These are phyloP conservation scores for Paraphoma chrysanthemicola DNA, from an alignment of 2,329 filamentous ascomycete genomes.

Conservation along the genomic window DNA sequence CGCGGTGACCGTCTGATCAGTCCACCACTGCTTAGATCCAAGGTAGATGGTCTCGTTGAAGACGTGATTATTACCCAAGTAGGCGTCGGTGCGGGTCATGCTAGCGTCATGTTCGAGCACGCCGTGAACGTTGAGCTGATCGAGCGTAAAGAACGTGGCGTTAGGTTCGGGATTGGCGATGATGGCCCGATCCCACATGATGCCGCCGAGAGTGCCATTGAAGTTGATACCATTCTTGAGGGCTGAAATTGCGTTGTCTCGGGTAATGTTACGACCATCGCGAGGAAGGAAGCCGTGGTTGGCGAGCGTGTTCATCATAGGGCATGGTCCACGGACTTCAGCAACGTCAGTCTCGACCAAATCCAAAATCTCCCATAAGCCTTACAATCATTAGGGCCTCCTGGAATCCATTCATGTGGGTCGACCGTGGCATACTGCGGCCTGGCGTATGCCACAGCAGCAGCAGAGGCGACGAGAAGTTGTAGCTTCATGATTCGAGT, in stretches of 20 bases:
- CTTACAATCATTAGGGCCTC: slow-evolving; percentile 22
- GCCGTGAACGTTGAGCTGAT: slow-evolving; percentile 57
- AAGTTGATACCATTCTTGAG: slow-evolving; percentile 55
- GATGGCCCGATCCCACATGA: slow-evolving; percentile 56
- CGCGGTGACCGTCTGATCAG: slow-evolving; percentile 43
- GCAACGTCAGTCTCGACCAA: not conserved
- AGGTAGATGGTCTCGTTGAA: slow-evolving; percentile 63
- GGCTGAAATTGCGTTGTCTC: slow-evolving; percentile 47
- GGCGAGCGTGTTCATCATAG: slow-evolving; percentile 44
- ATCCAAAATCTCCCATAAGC: too few relatives aligned
- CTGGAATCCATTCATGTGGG: slow-evolving; percentile 25
- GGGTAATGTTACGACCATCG: slow-evolving; percentile 43
- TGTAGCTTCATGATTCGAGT: not conserved
- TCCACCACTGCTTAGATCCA: slow-evolving; percentile 56
- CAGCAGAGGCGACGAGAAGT: not conserved
- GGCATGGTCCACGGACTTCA: slow-evolving; percentile 39
- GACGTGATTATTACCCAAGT: slow-evolving; percentile 58
- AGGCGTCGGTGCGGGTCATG: slow-evolving; percentile 57
- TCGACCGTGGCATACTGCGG: slow-evolving; percentile 11
- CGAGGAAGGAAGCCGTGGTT: slow-evolving; percentile 45
- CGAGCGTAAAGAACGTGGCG: slow-evolving; percentile 38
- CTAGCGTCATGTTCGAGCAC: slow-evolving; percentile 60
- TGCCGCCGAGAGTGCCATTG: slow-evolving; percentile 44
- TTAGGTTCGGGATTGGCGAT: slow-evolving; percentile 36
- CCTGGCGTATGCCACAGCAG: slow-evolving; percentile 8